Percentiles rank a stretch among this genome's conserved stretches.
phyloP scores from a whole-genome alignment of 1,284 basidiomycete genomes.

The Boletellus dicymbophilus region DNA sequence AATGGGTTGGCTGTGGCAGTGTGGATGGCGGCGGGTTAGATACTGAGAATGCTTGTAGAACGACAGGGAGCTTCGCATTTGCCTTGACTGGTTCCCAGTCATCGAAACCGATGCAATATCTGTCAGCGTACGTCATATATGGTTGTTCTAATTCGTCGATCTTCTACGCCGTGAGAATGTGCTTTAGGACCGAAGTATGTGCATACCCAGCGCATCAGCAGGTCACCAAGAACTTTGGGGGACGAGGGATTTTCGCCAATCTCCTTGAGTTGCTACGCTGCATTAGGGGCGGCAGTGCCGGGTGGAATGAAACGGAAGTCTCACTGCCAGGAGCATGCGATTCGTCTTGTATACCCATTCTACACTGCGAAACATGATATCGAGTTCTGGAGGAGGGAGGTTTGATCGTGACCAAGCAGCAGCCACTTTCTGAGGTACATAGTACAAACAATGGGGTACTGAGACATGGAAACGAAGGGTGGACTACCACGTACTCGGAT shows the following conservation, averaged over 20 bases:
- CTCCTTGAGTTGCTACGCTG: conserved; percentile 82
- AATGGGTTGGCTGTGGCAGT: conserved; percentile 36
- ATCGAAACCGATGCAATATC: conserved; percentile 82
- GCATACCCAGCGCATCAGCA: conserved; percentile 95
- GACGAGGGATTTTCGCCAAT: conserved; percentile 92
- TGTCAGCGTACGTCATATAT: conserved; percentile 81
- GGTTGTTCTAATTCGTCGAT: conserved; percentile 89
- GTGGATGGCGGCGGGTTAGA: conserved; percentile 60
- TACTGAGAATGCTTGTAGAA: conserved; percentile 73
- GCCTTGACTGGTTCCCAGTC: conserved; percentile 75
- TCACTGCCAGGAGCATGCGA: conserved; percentile 74
- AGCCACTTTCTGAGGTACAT: conserved; percentile 89
- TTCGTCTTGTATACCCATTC: conserved; percentile 94
- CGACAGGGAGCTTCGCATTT: conserved; percentile 70
- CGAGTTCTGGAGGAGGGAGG: conserved; percentile 90
- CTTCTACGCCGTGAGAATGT: conserved; percentile 42
- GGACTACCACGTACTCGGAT: conserved; percentile 85
- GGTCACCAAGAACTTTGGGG: conserved; percentile 94
- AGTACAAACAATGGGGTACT: conserved; percentile 13
- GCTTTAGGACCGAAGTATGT: conserved; percentile 2
- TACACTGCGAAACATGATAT: conserved; percentile 92
- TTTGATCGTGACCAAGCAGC: conserved; percentile 96
- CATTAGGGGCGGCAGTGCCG: conserved; percentile 12
- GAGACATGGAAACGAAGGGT: conserved; percentile 5
- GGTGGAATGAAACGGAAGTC: conserved; percentile 25